Base-by-base conservation (phyloP, 1,284 basidiomycete genomes). In the Rhodotorula sp. region DNA sequence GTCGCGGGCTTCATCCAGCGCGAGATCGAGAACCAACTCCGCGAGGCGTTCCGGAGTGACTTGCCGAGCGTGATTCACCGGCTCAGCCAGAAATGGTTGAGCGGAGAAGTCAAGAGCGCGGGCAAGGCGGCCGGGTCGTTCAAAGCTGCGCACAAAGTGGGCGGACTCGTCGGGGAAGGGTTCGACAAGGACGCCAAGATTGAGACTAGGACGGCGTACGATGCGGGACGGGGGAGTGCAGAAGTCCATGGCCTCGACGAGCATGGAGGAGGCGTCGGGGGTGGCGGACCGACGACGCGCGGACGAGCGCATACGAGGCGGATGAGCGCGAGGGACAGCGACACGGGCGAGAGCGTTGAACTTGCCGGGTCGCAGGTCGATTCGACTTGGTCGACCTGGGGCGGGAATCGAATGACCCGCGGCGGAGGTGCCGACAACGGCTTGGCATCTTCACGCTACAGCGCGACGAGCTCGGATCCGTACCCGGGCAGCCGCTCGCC, bases 21-120 rank as follows among this genome's bases (percentile, higher is more conserved):
- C 70, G 95, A 99, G 83, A 99, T 99, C 68, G 97, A 99, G 81
- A 92, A 89, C 0, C 95, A 98, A 82, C 84, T 99, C 45, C 86
- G 95, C 49, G 97, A 98, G 80, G 95, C 99, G 92, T 99, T 99
- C 82, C 85, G 95, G 71, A 94, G 97, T 79, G 97, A 99, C 81
- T 82, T 99, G 16, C 97, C 97, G 0, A 90, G 92, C 2, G 98
- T 99, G 77, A 99, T 99, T 60, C 97, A 99, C 81, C 86, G 92
- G 45, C 86, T 99, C 55, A 93, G 90, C 80, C 95, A 99, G 80
- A 89, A 91, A 78, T 99, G 95, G 95, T 82, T 86, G 5, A 87
- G 76, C 49, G 78, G 80, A n/a, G 78, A 78, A 55, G 65, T 70
- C 48, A 72, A 69, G 64, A 68, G 67, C 28, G 74, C 71, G n/a